Conservation (phyloP, 768 basidiomycete genomes). For the Tricholoma matsutake region DNA sequence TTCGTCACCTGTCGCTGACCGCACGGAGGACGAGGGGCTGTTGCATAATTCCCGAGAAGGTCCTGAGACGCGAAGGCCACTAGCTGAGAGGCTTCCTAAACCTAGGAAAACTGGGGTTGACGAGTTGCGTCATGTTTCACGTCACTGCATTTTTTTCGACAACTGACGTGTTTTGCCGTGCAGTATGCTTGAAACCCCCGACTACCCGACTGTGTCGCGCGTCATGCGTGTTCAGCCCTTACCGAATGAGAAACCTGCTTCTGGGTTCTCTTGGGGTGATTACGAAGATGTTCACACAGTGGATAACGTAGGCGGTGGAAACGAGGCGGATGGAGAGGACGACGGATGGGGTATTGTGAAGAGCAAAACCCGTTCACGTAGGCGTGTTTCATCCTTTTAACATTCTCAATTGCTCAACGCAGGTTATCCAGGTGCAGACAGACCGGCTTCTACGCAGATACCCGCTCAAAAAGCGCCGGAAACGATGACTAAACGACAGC, state of each 20-base stretch:
- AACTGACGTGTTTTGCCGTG: constrained; percentile 8
- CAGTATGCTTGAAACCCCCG: constrained; percentile 65
- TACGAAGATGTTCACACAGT: constrained; percentile 61
- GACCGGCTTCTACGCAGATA: constrained; percentile 2
- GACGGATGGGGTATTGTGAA: constrained; percentile 80
- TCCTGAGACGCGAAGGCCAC: constrained; percentile 34
- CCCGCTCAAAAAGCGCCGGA: constrained; percentile 35
- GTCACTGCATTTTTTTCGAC: constrained; percentile 12
- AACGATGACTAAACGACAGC: constrained; percentile 61
- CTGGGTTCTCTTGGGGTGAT: constrained; percentile 73
- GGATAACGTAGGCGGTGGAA: constrained; percentile 37
- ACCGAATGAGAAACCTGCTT: constrained; percentile 55
- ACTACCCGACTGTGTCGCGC: constrained; percentile 52
- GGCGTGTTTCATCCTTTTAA: constrained; percentile 11
- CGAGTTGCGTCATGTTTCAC: constrained; percentile 46
- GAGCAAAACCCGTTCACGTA: constrained; percentile 47
- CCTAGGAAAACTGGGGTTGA: constrained; percentile 65
- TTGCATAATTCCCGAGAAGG: constrained; percentile 23
- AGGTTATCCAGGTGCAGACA: constrained; percentile 11
- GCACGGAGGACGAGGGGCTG: constrained; percentile 25
- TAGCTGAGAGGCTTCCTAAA: constrained; percentile 67
- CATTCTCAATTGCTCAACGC: background rate
- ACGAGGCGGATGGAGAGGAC: constrained; percentile 68
- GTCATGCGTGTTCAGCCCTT: constrained; percentile 66
- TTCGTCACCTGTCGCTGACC: constrained; percentile 36